Base-by-base conservation (phyloP, 1,139 yeast genomes). In the Taphrina confusa region DNA sequence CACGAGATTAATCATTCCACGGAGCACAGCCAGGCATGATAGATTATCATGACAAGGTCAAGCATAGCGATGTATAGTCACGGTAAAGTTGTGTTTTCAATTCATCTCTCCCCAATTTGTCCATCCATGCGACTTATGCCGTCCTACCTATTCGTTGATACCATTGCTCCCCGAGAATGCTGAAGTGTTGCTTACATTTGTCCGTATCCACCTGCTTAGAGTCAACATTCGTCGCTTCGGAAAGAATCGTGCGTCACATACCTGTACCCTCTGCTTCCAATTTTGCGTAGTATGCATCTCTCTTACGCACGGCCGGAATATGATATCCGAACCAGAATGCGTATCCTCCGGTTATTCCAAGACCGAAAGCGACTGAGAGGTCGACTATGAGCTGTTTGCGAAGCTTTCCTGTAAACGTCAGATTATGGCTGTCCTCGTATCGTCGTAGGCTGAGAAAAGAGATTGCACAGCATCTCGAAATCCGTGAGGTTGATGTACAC, bases 281-380 rank as follows among this genome's bases (percentile, higher is more conserved):
- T 42, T 62, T 62, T 14, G 52, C 58, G 30, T 62, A 62, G 44
- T 44, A 62, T 16, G 58, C 61, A 18, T 62, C 64, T 18, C 64
- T 57, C 39, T 56, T 51, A n/a, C 59, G 64, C 11, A 57, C 49
- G 22, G 64, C 52, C 5, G 64, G 64, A 34, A 61, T 57, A 36
- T 62, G 64, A 46, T 59, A 62, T 16, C 62, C 64, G 27, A 36
- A 57, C 64, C 64, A 62, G 50, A 57, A 62, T 1, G 51, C 56
- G 51, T 51, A 61, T 9, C 61, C 63, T 16, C 61, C 59, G 27
- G 49, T 46, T 25, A 61, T 49, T 2, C 64, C 64, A 2, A 62
- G 54, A 20, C 61, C 58, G 11, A 62, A 44, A 12, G 61, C 57
- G 39, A 55, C 56, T 22, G 60, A 56, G 18, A 56, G 54, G 31